Base-by-base conservation (phyloP, 164 flowering plant genomes). In the Liriodendron chinense region DNA sequence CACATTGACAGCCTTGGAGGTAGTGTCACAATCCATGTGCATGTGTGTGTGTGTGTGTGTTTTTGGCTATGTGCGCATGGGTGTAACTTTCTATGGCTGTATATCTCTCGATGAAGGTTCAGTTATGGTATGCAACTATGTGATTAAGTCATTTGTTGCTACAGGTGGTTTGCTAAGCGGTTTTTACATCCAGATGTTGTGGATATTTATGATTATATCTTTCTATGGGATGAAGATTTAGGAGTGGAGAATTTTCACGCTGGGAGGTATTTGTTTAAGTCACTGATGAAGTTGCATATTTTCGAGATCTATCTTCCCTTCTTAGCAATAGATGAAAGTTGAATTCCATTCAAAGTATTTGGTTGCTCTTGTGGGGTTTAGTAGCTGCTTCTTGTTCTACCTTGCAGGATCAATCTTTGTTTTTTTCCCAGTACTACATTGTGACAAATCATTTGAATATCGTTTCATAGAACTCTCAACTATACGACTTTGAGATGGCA, bases 151-250 rank as follows among this genome's bases (percentile, higher is more conserved):
- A 24, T 50, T 53, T 25, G 61, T 70, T 56, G 61, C 12, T 73
- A 68, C 88, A 95, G 99, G 99, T 93, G 99, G 99, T 95, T 93
- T 83, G 99, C 99, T 25, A 95, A 95, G 78, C 96, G 99, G 16
- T 95, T 95, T 81, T 79, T 95, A 49, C 99, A 95, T 80, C 98
- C 99, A 47, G 90, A 85, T 84, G 85, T 92, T 61, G 93, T 92
- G 47, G 87, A 92, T 43, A 75, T 81, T 23, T 95, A 95, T 83
- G 97, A 94, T 74, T 92, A 90, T 78, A 87, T 96, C 59, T 96
- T 96, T 84, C 87, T 96, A 12, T 96, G 99, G 99, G 99, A 96
- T 84, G 98, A 96, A 82, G 99, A 96, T 87, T 80, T 96, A 75
- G 98, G 96, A 18, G 91, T 93, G 22, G 79, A 90, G 57, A 74